These are phyloP conservation scores for Rhizopogon salebrosus DNA, from an alignment of 768 basidiomycete genomes.

Conservation along the genomic window DNA sequence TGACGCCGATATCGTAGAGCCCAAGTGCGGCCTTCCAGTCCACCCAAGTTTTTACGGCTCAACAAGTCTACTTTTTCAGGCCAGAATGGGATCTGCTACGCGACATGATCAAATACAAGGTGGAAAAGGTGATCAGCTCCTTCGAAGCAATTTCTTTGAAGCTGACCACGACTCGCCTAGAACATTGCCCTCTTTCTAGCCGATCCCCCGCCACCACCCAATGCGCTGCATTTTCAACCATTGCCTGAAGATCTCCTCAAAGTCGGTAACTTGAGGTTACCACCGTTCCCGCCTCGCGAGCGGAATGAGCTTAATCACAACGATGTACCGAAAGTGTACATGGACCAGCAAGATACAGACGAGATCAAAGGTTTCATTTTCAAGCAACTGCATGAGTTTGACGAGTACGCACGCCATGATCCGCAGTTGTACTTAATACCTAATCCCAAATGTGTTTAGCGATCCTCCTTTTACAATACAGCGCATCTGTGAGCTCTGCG, in stretches of 20 bases:
- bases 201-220: constrained; percentile 24
- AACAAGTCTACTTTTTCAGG: constrained; percentile 29
- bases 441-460: constrained; percentile 19
- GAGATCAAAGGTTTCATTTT: constrained; percentile 53
- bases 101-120: constrained; percentile 66
- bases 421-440: background rate
- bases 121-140: constrained; percentile 48
- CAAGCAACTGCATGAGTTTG: constrained; percentile 66
- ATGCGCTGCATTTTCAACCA: constrained; percentile 23
- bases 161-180: constrained; percentile 23
- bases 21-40: constrained; percentile 20
- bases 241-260: constrained; percentile 38
- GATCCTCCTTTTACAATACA: constrained; percentile 87
- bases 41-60: constrained; percentile 9
- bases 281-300: constrained; percentile 67
- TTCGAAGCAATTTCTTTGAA: background rate
- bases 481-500: constrained; percentile 77
- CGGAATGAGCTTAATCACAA: constrained; percentile 43
- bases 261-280: constrained; percentile 60
- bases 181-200: constrained; percentile 47
- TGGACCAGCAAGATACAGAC: constrained; percentile 58
- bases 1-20: constrained; percentile 61
- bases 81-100: constrained; percentile 68
- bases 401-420: constrained; percentile 46
- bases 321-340: constrained; percentile 51